Conservation (phyloP, 169 alveolate species). For the Amoebophrya sp. region DNA sequence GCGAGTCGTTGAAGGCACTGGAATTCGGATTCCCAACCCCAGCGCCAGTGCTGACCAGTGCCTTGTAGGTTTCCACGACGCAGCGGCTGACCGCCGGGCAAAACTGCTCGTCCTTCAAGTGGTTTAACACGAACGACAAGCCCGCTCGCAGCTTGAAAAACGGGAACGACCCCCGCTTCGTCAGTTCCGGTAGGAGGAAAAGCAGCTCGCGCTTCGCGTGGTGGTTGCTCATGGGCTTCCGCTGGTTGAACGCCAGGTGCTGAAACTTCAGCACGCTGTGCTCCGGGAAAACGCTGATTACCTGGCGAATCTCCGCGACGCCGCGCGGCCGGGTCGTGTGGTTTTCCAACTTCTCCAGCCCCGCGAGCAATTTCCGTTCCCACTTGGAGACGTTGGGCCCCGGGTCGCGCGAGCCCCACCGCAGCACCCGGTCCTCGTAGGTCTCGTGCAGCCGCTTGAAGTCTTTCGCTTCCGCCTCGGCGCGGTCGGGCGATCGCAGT, state of each 20-base stretch:
- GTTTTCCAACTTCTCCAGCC: background rate
- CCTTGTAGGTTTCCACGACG: background rate
- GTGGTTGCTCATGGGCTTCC: background rate
- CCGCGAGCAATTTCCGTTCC: background rate
- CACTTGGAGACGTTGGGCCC: too few species aligned
- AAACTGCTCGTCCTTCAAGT: background rate
- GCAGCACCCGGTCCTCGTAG: background rate
- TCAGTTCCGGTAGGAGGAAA: background rate
- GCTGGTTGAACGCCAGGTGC: background rate
- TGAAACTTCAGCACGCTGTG: background rate
- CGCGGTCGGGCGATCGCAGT: too few species aligned
- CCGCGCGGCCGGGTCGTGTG: conserved; percentile 10
- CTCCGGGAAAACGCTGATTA: background rate
- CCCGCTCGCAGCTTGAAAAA: background rate
- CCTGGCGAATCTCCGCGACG: background rate
- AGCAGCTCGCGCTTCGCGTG: background rate
- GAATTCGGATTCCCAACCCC: too few species aligned
- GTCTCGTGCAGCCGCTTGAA: conserved; percentile 1
- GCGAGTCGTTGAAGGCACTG: background rate
- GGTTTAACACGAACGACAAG: background rate
- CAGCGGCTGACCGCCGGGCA: background rate
- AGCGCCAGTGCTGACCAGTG: too few species aligned
- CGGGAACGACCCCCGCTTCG: background rate
- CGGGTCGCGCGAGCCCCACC: too few species aligned
- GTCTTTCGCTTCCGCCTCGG: too few species aligned